Base-by-base conservation (phyloP, 2,329 filamentous ascomycete species). In the Pestalotiopsis sp. region DNA sequence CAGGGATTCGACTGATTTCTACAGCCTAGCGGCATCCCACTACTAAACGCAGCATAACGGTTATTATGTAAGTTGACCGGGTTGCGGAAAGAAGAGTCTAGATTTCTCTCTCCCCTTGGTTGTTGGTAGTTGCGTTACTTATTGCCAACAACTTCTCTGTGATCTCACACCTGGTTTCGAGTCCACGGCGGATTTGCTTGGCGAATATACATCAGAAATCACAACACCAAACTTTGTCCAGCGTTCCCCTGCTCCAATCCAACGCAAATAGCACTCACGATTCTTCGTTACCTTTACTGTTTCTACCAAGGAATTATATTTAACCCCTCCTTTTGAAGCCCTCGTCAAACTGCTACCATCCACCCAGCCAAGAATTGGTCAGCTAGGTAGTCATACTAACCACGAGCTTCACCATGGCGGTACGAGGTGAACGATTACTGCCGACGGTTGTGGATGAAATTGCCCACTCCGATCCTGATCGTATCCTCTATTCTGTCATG, bases 401-500 rank as follows among this genome's bases (percentile, higher is more conserved):
- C 45, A 52, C 45, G 20, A 52, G 9, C 13, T n/a, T 25, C 20
- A 23, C 20, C 56, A 58, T 58, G 56, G 56, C 25, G 56, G 56
- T n/a, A 27, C 56, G 56, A 58, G 56, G 67, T 36, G 58, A 58
- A 23, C 56, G 58, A 17, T 23, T 61, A 17, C 31, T 61, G 1
- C 27, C 58, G 13, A 25, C 13, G 13, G 31, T 73, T 2, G 65
- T 77, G 3, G 74, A 77, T 25, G 70, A 75, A 20, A 63, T 76
- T 12, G 74, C 75, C 4, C 27, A 6, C 2, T 69, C 69, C 5
- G 68, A 74, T 39, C 74, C 74, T n/a, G 27, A 64, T 45, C 73
- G 72, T 9, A 59, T 76, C 9, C 36, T 74, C 25, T 75, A 73
- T 52, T 76, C 74, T 2, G 31, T 74, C 1, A 41, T 74, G 3